These are phyloP conservation scores for Avena atlantica DNA, from an alignment of 176 grass and related monocot species.

Conservation along the genomic window DNA sequence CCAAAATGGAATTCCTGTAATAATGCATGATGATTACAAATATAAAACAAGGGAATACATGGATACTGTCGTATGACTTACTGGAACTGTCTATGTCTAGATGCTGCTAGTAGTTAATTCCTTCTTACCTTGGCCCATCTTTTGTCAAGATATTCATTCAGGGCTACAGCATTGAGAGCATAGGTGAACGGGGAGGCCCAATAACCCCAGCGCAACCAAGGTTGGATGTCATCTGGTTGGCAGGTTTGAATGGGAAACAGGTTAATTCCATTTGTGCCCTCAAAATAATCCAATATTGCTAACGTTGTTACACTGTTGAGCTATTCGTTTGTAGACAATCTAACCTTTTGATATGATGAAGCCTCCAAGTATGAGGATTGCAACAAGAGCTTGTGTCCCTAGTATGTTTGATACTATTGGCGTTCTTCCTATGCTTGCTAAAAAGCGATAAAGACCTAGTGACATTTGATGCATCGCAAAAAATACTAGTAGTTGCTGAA, in stretches of 20 bases:
- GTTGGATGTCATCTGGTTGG: constrained; percentile 48
- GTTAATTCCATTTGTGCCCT: constrained; percentile 21
- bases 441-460: constrained; percentile 73
- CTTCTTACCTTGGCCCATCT: constrained; percentile 80
- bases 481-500: constrained; percentile 74
- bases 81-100: not conserved
- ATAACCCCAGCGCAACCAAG: constrained; percentile 68
- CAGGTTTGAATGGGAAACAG: constrained; percentile 30
- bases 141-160: constrained; percentile 68
- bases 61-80: not conserved
- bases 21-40: not conserved
- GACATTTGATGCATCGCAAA: constrained; percentile 89
- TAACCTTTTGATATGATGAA: constrained; percentile 90
- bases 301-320: not conserved
- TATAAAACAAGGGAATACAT: not conserved
- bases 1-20: constrained; percentile 63
- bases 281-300: not conserved
- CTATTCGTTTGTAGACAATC: constrained; percentile 22
- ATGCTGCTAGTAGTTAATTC: constrained; percentile 11
- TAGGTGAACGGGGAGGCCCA: constrained; percentile 70
- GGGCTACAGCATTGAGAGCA: constrained; percentile 57
- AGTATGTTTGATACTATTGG: constrained; percentile 80
- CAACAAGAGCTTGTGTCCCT: constrained; percentile 61
- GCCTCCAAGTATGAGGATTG: constrained; percentile 71
- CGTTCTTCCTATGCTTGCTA: constrained; percentile 75